A percentile compares a stretch with the other conserved stretches of the same genome.
phyloP scores from a whole-genome alignment of 495 filamentous ascomycete genomes.

The Corynascus novoguineensis region DNA sequence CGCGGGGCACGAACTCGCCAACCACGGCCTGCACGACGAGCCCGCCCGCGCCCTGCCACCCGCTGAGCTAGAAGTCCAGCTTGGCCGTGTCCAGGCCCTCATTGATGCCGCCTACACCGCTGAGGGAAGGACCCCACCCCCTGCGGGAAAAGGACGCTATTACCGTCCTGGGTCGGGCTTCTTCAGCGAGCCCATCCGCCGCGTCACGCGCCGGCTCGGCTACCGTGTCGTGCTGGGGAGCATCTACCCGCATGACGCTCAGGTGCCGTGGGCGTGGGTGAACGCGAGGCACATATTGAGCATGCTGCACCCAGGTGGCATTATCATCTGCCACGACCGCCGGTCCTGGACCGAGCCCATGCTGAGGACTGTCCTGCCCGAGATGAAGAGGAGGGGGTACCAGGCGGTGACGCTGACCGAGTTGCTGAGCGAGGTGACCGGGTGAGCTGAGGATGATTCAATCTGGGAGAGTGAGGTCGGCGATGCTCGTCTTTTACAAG shows the following conservation, averaged over 20 bases:
- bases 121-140: slow-evolving; percentile 27
- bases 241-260: slow-evolving; percentile 83
- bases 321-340: slow-evolving; percentile 80
- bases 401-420: slow-evolving; percentile 60
- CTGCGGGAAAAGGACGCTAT: slow-evolving; percentile 38
- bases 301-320: slow-evolving; percentile 67
- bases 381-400: slow-evolving; percentile 63
- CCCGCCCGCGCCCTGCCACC: slow-evolving; percentile 48
- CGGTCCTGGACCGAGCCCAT: slow-evolving; percentile 73
- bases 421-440: slow-evolving; percentile 43
- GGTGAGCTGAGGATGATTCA: slow-evolving; percentile 12
- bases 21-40: slow-evolving; percentile 84
- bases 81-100: slow-evolving; percentile 40
- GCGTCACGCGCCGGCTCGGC: slow-evolving; percentile 48
- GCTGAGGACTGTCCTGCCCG: slow-evolving; percentile 63
- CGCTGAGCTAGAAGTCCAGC: slow-evolving; percentile 39
- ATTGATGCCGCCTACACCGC: slow-evolving; percentile 52
- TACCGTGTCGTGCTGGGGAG: slow-evolving; percentile 69
- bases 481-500: not conserved
- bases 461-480: no score
- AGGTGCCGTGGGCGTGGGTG: slow-evolving; percentile 58
- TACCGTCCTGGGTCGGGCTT: slow-evolving; percentile 80
- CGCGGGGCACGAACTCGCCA: slow-evolving; percentile 65
- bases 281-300: slow-evolving; percentile 78
- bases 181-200: slow-evolving; percentile 63